A percentile compares a stretch with the other conserved stretches of the same genome.
These are phyloP conservation scores for Eucalyptus regnans DNA, from an alignment of 345 rosid species.

Conservation along the genomic window DNA sequence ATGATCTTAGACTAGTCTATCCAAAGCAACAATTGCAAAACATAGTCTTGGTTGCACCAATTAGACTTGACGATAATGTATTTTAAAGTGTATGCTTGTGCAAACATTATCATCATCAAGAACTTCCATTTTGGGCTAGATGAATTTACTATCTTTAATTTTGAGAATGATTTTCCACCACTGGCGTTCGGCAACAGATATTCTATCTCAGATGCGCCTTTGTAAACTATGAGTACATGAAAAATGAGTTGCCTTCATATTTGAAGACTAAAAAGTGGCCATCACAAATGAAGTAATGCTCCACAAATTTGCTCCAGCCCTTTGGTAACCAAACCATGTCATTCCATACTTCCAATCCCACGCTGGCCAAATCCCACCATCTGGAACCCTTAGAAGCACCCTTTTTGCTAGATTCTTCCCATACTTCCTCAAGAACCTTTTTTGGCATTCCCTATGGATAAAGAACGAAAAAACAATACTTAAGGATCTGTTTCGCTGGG, in stretches of 20 bases:
- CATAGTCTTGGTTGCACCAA: too few species aligned
- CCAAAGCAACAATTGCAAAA: too few species aligned
- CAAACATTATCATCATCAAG: background rate
- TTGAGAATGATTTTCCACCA: background rate
- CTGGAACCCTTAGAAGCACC: too few species aligned
- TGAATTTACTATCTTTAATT: background rate
- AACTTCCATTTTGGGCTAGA: background rate
- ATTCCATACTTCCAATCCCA: background rate
- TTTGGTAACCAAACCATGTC: background rate
- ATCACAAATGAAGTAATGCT: background rate
- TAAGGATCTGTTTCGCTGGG: too few species aligned
- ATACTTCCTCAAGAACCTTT: too few species aligned
- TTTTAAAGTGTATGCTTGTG: too few species aligned
- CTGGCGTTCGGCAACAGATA: accelerated
- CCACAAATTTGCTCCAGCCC: background rate
- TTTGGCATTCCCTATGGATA: too few species aligned
- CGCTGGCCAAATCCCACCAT: background rate
- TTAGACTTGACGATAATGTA: too few species aligned
- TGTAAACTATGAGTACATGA: background rate
- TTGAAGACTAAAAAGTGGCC: background rate
- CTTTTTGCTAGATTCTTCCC: too few species aligned
- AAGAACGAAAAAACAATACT: too few species aligned
- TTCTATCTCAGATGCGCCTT: background rate
- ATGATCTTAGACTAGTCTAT: too few species aligned
- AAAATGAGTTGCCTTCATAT: background rate